These are phyloP conservation scores for Cordyceps pruinosa DNA, from an alignment of 2,329 filamentous ascomycete genomes.

Conservation along the genomic window DNA sequence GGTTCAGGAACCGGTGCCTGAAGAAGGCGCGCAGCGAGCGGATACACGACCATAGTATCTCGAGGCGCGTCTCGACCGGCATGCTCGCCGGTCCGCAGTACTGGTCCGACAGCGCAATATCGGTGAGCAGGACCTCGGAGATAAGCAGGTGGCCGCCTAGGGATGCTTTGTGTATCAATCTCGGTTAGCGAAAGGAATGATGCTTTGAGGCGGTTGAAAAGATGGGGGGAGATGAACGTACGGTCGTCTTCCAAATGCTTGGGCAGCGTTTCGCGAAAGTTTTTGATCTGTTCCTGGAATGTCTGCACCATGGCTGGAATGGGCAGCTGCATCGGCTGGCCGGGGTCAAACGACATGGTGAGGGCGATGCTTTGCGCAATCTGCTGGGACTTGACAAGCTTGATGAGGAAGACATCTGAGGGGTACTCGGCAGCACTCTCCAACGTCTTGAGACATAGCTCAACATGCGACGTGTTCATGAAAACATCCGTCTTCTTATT, in stretches of 20 bases:
- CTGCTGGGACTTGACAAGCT: conserved; percentile 41
- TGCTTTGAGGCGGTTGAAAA: not conserved
- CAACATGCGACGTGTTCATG: conserved; percentile 39
- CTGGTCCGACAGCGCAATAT: conserved; percentile 36
- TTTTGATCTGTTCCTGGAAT: conserved; percentile 38
- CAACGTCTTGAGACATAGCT: conserved; percentile 36
- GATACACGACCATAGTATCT: conserved; percentile 40
- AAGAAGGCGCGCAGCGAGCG: conserved; percentile 35
- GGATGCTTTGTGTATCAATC: conserved; percentile 24
- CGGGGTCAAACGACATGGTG: conserved; percentile 28
- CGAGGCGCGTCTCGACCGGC: conserved; percentile 32
- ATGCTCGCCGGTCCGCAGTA: conserved; percentile 25
- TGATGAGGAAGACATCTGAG: conserved; percentile 37
- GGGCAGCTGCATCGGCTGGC: conserved; percentile 31
- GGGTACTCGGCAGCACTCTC: conserved; percentile 35
- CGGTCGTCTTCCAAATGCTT: conserved; percentile 28
- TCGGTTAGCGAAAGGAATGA: not conserved
- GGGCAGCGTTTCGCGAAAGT: conserved; percentile 31
- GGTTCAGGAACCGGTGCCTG: conserved; percentile 25
- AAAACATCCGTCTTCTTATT: conserved; percentile 43
- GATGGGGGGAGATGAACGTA: conserved; percentile 17
- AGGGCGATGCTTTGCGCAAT: conserved; percentile 40
- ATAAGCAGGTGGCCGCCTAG: conserved; percentile 37
- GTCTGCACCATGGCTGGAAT: conserved; percentile 35
- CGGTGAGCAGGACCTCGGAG: conserved; percentile 41